phyloP scores from a whole-genome alignment of 805 yeast species.

The Saturnispora serradocipensis region DNA sequence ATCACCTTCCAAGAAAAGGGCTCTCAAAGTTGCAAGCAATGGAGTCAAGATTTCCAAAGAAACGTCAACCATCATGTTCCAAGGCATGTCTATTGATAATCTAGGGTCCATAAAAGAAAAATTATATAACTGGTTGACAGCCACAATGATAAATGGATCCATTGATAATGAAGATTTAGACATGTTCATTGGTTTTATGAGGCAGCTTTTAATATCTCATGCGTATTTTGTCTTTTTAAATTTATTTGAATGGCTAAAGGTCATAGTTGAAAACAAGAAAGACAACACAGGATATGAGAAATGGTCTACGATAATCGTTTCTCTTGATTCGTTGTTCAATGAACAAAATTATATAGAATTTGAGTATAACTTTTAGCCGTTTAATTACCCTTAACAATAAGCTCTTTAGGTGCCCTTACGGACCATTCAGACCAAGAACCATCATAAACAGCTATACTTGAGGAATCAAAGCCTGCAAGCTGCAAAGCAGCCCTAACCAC shows the following conservation, averaged over 20 bases:
- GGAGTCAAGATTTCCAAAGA: not conserved
- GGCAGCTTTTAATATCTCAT: conserved; percentile 16
- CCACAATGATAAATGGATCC: conserved; percentile 14
- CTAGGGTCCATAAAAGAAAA: conserved; percentile 12
- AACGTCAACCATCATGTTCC: conserved; percentile 15
- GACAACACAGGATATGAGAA: conserved; percentile 9
- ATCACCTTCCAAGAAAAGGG: conserved; percentile 10
- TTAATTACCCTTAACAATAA: conserved; percentile 35
- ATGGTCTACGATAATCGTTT: conserved; percentile 17
- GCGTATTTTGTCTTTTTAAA: conserved; percentile 16
- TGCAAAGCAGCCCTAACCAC: conserved; percentile 70
- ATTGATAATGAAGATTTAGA: conserved; percentile 21
- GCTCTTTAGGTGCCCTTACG: conserved; percentile 52
- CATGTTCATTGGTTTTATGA: conserved; percentile 23
- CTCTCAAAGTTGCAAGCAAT: not conserved
- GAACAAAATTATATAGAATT: conserved; percentile 9
- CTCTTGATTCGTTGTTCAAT: conserved; percentile 12
- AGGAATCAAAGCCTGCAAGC: conserved; percentile 36
- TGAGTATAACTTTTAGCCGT: conserved; percentile 10
- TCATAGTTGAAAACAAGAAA: conserved; percentile 8
- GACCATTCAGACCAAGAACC: conserved; percentile 93
- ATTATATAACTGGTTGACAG: conserved; percentile 21
- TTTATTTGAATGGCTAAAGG: conserved; percentile 14
- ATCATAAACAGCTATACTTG: conserved; percentile 57
- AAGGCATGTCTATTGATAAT: conserved; percentile 16